Evolutionary conservation across 768 basidiomycete species (phyloP), one percentile per base, ranked within the genome.

Genomic region (Lactifluus echinatus): DNA sequence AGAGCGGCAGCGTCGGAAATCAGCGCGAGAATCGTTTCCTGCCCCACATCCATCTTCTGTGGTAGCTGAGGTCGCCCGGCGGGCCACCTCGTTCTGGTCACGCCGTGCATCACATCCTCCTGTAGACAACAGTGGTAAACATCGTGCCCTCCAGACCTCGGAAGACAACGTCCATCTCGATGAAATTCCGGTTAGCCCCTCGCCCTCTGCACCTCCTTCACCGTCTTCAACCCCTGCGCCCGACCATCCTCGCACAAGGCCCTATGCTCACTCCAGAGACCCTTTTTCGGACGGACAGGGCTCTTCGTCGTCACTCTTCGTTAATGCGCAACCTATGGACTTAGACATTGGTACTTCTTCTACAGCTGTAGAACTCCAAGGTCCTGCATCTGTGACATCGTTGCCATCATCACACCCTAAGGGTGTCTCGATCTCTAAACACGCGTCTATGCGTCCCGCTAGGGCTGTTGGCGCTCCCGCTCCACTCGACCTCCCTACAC

Each of bases 1-100:
- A 39, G 89, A 92, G 66, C 78, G 85, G 19, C 83, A 82, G 63
- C 79, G 87, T 57, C 79, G 89, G 72, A 90, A 84, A 70, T 76
- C 79, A 34, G 83, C 79, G 3, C 78, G 89, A 54, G 84, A 83
- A 55, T 82, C 84, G 2, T 12, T 64, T 5, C 62, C 11, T 42
- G 21, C 70, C 19, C 34, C 63, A 24, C 42, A 67, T 10, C 44
- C 63, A 19, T 65, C 76, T 4, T 81, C 85, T 3, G 63, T 86
- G n/a, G 68, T 88, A 37, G 70, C 73, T 21, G 78, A 79, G 56
- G 76, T 87, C 56, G 78, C 81, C 33, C 77, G 77, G 50, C 77
- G 80, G 28, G 82, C 86, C 12, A 79, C 77, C 63, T 70, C 77
- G 23, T 72, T 89, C 3, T 82, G 84, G 78, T 67, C 78, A 3